Evolutionary conservation across 1,284 basidiomycete genomes (phyloP), one percentile per base, ranked within the genome.

Genomic region (Trametes versicolor): DNA sequence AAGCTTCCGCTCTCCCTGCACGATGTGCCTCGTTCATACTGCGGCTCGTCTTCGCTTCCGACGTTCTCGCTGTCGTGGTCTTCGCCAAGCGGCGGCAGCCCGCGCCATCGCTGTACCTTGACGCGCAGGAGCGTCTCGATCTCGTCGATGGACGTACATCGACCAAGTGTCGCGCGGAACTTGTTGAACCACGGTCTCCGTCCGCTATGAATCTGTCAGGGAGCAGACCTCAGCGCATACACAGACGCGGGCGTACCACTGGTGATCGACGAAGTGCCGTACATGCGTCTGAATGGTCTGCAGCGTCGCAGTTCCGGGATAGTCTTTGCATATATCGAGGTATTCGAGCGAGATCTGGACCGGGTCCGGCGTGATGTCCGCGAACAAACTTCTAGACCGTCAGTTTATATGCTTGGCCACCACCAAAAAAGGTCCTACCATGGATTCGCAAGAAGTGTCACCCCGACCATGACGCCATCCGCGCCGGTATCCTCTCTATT

Each of bases 401-500:
- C 1, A 21, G n/a, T 57, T 45, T 23, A 32, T 32, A 6, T 41
- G 32, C 13, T 29, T 25, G 23, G 10, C 17, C 7, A 54, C 13
- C 9, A 37, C 9, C 19, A 12, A 21, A 37, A 34, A 9, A 52
- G 69, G 21, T n/a, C 83, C 37, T 64, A 92, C 91, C 84, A 87
- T 36, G 92, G 90, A 75, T 92, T 90, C 29, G 83, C 86, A 8
- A 93, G 77, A 39, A 94, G 75, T 21, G 85, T 83, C 74, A 94
- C 91, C 9, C 90, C 92, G 2, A 93, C 88, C 92, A 94, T 94
- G 64, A 90, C 75, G 9, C 92, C 92, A 70, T 91, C 86, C 48
- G 90, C 90, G n/a, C 83, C 80, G 2, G 92, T 92, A 50, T 77
- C 77, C 9, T 74, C 71, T 55, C 83, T 72, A 71, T 93, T 93